Conservation (phyloP, 192 early-diverging fungal species). For the Coemansia sp. region DNA sequence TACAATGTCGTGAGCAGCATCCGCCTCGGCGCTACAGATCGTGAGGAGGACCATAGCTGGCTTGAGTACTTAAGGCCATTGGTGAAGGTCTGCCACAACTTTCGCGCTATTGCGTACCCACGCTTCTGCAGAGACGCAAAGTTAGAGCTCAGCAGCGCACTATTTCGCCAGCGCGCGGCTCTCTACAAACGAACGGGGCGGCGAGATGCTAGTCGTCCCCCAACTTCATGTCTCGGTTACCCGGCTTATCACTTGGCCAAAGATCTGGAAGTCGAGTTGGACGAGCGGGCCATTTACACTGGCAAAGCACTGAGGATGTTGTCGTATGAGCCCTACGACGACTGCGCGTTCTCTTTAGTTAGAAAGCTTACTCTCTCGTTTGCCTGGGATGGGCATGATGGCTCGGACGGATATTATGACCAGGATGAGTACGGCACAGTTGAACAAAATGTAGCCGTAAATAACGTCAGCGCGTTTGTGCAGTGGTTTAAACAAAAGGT, state of each 20-base stretch:
- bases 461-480: neutral
- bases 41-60: neutral
- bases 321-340: neutral
- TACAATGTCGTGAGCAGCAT: neutral
- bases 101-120: neutral
- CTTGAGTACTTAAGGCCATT: neutral
- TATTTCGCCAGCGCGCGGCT: neutral
- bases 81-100: neutral
- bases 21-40: neutral
- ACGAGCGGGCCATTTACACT: neutral
- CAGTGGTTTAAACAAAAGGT: neutral
- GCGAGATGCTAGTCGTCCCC: neutral
- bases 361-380: neutral
- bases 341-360: neutral
- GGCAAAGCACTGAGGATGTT: neutral
- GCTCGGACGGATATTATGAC: neutral
- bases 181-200: neutral
- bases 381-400: neutral
- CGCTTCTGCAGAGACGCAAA: neutral
- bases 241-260: neutral
- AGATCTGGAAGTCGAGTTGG: neutral
- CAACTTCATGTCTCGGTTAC: neutral
- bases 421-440: too few species aligned
- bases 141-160: neutral
- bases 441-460: too few species aligned